These are phyloP conservation scores for Iodosphaeria phyllophila DNA, from an alignment of 2,329 filamentous ascomycete genomes.

Conservation along the genomic window DNA sequence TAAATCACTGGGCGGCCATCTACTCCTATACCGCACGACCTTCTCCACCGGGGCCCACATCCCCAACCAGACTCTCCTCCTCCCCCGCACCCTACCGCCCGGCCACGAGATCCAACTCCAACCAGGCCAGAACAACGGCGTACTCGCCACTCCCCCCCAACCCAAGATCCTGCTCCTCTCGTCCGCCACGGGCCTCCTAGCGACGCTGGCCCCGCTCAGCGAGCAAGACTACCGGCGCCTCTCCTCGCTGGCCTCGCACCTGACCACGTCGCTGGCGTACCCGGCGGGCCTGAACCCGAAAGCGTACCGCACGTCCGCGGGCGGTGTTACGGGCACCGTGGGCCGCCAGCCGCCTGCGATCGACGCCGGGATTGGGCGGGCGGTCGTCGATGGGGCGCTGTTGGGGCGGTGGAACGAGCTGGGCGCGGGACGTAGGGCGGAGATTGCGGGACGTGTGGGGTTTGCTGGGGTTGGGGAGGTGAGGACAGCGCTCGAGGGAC, in stretches of 20 bases:
- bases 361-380: constrained; percentile 39
- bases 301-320: constrained; percentile 53
- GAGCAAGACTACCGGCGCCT: constrained; percentile 74
- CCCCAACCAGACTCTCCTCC: constrained; percentile 54
- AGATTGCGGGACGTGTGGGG: constrained; percentile 60
- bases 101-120: constrained; percentile 13
- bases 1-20: constrained; percentile 76
- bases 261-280: constrained; percentile 58
- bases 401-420: constrained; percentile 60
- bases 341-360: constrained; percentile 27
- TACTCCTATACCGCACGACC: constrained; percentile 69
- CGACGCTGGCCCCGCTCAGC: constrained; percentile 56
- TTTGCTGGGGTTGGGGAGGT: constrained; percentile 42
- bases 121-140: constrained; percentile 9
- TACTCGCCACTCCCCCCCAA: constrained; percentile 9
- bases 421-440: constrained; percentile 47
- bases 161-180: constrained; percentile 42
- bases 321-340: constrained; percentile 24
- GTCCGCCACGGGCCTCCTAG: constrained; percentile 58
- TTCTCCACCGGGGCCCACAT: constrained; percentile 73
- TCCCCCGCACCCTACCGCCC: constrained; percentile 44
- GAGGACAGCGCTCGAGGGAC: constrained; percentile 39
- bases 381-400: constrained; percentile 62
- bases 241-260: constrained; percentile 60
- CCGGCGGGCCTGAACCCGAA: constrained; percentile 69